Percentiles rank a stretch among this genome's conserved stretches.
These are phyloP conservation scores for Penicillium fimorum DNA, from an alignment of 495 filamentous ascomycete genomes.

Conservation along the genomic window DNA sequence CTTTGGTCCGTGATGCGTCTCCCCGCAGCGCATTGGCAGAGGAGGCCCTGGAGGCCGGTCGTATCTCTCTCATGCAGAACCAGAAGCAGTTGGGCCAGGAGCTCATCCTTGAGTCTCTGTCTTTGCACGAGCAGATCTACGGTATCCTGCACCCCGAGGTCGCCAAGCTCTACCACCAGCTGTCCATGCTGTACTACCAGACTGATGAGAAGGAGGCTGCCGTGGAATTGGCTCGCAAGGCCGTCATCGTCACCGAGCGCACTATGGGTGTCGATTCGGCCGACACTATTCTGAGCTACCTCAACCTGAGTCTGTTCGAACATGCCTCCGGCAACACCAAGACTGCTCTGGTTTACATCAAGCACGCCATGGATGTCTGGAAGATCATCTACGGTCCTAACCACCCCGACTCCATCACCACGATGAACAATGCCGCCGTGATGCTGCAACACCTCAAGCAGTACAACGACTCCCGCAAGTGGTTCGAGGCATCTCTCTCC, in stretches of 20 bases:
- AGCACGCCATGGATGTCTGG: slow-evolving; percentile 92
- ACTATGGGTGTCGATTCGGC: slow-evolving; percentile 91
- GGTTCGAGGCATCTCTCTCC: slow-evolving; percentile 90
- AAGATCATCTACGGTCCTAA: slow-evolving; percentile 92
- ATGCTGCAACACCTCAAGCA: slow-evolving; percentile 95
- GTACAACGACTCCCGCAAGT: slow-evolving; percentile 87
- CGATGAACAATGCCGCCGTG: slow-evolving; percentile 96
- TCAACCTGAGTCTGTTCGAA: slow-evolving; percentile 93
- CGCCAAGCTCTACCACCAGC: slow-evolving; percentile 86
- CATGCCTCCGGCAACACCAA: slow-evolving; percentile 87
- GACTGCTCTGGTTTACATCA: slow-evolving; percentile 77
- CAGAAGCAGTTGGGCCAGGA: slow-evolving; percentile 96
- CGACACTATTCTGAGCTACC: slow-evolving; percentile 90
- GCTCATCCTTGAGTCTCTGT: slow-evolving; percentile 89
- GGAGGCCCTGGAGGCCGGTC: slow-evolving; percentile 91
- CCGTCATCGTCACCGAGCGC: slow-evolving; percentile 91
- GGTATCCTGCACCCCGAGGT: slow-evolving; percentile 97
- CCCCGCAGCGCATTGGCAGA: slow-evolving; percentile 87
- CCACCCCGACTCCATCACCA: slow-evolving; percentile 97
- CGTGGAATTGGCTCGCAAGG: slow-evolving; percentile 92
- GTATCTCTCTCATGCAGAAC: slow-evolving; percentile 89
- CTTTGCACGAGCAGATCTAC: slow-evolving; percentile 98
- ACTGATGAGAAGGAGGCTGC: slow-evolving; percentile 94
- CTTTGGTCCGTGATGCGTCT: slow-evolving; percentile 89
- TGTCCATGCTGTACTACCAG: slow-evolving; percentile 94